A percentile compares a stretch with the other conserved stretches of the same genome.
phyloP scores from a whole-genome alignment of 352 stramenopile genomes.

The Stephanocyclus meneghinianus region DNA sequence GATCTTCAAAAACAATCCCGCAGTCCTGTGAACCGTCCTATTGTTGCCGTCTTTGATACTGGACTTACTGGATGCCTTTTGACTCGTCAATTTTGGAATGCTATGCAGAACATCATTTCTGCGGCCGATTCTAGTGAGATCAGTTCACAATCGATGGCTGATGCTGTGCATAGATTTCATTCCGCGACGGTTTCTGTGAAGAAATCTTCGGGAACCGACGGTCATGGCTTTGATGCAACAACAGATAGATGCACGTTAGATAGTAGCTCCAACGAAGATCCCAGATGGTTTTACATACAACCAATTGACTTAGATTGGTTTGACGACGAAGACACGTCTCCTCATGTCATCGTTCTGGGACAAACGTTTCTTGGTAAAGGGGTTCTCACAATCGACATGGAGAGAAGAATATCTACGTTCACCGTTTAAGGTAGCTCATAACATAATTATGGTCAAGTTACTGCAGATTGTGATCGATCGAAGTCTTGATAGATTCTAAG shows the following conservation, averaged over 20 bases:
- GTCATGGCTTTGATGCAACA: neutral
- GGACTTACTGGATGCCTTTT: constrained; percentile 49
- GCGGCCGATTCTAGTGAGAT: neutral
- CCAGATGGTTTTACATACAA: constrained; percentile 40
- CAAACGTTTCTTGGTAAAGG: constrained; percentile 51
- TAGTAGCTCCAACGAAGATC: constrained; percentile 29
- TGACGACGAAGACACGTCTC: constrained; percentile 31
- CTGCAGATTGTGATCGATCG: neutral
- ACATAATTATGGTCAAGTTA: neutral
- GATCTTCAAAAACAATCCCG: constrained; percentile 17
- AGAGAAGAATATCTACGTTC: constrained; percentile 40
- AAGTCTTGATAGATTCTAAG: neutral
- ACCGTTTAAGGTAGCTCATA: neutral
- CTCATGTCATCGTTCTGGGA: constrained; percentile 53
- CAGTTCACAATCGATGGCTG: neutral
- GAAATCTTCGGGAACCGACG: neutral
- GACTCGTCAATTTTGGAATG: constrained; percentile 47
- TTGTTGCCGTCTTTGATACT: constrained; percentile 56
- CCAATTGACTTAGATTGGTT: constrained; percentile 61
- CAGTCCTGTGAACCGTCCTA: constrained; percentile 27
- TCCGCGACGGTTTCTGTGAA: constrained; percentile 19
- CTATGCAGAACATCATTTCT: constrained; percentile 27
- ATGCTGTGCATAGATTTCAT: constrained; percentile 13
- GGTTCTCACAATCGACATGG: constrained; percentile 46
- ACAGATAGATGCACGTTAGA: constrained; percentile 10